Percentiles rank a stretch among this genome's conserved stretches.
Conservation (phyloP, 805 yeast genomes). For the Kregervanrija pseudodelftensis region DNA sequence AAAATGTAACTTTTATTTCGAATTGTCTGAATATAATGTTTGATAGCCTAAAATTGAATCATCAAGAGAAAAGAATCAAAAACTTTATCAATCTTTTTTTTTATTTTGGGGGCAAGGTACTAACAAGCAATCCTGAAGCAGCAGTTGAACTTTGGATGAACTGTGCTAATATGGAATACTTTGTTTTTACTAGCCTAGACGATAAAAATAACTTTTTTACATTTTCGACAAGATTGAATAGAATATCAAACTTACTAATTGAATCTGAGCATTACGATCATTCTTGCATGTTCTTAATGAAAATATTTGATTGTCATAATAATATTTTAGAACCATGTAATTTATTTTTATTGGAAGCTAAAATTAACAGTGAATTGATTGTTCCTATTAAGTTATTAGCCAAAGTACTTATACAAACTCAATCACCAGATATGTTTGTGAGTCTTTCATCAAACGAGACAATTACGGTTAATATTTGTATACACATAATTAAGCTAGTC, state of each 20-base stretch:
- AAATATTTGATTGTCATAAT: constrained; percentile 9
- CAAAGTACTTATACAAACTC: constrained; percentile 9
- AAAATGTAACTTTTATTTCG: constrained; percentile 4
- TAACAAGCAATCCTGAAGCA: constrained; percentile 8
- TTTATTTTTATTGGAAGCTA: constrained; percentile 6
- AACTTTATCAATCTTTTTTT: constrained; percentile 41
- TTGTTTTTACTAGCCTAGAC: constrained; percentile 9
- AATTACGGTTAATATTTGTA: constrained; percentile 3
- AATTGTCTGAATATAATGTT: constrained; percentile 12
- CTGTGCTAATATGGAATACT: constrained; percentile 28
- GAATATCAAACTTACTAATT: constrained; percentile 26
- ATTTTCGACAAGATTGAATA: constrained; percentile 27
- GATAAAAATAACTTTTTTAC: constrained; percentile 9
- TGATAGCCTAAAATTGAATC: constrained; percentile 15
- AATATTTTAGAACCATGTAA: background rate
- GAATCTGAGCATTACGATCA: constrained; percentile 14
- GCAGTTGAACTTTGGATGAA: constrained; percentile 16
- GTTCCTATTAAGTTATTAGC: constrained; percentile 15
- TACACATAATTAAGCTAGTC: constrained; percentile 18
- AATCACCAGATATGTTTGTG: constrained; percentile 5
- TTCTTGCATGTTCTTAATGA: constrained; percentile 14
- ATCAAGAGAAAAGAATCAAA: constrained; percentile 31
- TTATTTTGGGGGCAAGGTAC: constrained; percentile 29
- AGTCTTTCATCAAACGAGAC: constrained; percentile 5
- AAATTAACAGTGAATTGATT: constrained; percentile 6